Conservation (phyloP, 257 asterid species). For the Apocynum venetum region DNA sequence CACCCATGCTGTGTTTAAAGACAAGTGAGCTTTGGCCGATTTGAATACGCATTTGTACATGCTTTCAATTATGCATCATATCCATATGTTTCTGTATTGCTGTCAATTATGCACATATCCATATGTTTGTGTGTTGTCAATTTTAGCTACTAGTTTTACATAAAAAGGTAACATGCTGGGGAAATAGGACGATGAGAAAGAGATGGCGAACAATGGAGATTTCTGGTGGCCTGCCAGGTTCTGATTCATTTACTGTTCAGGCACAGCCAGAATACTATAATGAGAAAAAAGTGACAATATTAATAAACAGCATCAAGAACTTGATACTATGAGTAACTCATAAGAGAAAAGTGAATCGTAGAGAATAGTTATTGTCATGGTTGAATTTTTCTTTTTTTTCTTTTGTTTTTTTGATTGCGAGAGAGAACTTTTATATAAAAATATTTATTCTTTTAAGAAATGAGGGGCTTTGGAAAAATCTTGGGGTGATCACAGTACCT, state of each 20-base stretch:
- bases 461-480: too few relatives aligned
- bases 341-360: too few relatives aligned
- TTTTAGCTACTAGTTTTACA: not conserved
- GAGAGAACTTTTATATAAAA: too few relatives aligned
- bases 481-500: not conserved
- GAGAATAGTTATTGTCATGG: too few relatives aligned
- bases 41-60: not conserved
- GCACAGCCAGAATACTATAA: too few relatives aligned
- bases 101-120: not conserved
- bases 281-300: not conserved
- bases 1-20: not conserved
- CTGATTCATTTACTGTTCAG: not conserved
- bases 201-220: not conserved
- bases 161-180: not conserved
- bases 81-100: not conserved
- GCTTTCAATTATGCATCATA: not conserved
- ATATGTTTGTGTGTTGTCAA: not conserved
- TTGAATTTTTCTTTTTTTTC: too few relatives aligned
- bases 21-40: not conserved
- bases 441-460: too few relatives aligned
- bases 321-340: too few relatives aligned
- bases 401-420: too few relatives aligned
- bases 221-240: not conserved
- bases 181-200: not conserved
- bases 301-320: not conserved